A percentile compares a stretch with the other conserved stretches of the same genome.
Evolutionary conservation across 129 eudicot species (phyloP).

Genomic region (Chrysanthemum lavandulifolium): DNA sequence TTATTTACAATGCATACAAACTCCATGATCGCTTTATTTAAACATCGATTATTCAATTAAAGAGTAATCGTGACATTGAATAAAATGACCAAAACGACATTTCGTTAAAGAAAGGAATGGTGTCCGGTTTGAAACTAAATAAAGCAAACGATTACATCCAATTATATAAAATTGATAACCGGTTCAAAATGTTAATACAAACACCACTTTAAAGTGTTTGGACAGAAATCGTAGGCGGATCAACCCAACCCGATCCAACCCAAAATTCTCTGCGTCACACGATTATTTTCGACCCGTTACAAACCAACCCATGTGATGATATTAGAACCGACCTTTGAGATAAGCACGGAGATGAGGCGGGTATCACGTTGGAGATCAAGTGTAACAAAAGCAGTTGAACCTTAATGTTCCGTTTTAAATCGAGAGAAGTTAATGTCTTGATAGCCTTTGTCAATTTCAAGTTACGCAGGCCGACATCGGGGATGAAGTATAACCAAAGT

Average conservation of each 20-base stretch:
- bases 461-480: slow-evolving; percentile 96
- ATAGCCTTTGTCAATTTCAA: slow-evolving; percentile 70
- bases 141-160: background rate
- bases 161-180: background rate
- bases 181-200: background rate
- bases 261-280: background rate
- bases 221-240: background rate
- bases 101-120: no score
- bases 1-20: background rate
- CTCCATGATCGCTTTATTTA: background rate
- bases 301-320: background rate
- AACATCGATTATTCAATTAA: background rate
- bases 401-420: slow-evolving; percentile 49
- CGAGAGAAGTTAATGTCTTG: slow-evolving; percentile 52
- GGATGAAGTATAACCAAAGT: slow-evolving; percentile 97
- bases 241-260: background rate
- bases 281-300: background rate
- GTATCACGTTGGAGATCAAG: slow-evolving; percentile 91
- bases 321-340: slow-evolving; percentile 54
- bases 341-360: slow-evolving; percentile 75
- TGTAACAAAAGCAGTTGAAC: slow-evolving; percentile 73
- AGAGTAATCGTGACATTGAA: no score
- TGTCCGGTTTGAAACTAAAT: no score
- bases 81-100: no score
- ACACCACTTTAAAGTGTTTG: no score